Evolutionary conservation across 2,329 filamentous ascomycete species (phyloP), one percentile per base, ranked within the genome.

Genomic region (Pseudogymnoascus sp.): DNA sequence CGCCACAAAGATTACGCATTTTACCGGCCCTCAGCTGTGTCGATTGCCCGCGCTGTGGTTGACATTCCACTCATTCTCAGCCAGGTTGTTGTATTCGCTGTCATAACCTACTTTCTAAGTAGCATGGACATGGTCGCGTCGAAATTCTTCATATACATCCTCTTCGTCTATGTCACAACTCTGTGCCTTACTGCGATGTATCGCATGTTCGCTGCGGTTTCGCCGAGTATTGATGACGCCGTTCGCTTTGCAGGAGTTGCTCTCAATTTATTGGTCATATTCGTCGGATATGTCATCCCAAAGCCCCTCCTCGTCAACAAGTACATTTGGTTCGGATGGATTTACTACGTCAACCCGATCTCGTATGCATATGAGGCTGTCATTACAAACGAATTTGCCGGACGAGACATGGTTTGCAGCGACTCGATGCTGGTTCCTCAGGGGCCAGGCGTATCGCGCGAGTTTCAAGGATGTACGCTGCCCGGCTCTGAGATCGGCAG

Each of bases 331-430:
- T 81, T 88, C 23, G 75, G 78, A 2, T 88, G 85, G 85, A 71
- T 87, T 2, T 86, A 80, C 65, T 87, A 84, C 82, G 81, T 87
- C 21, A 81, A 88, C 66, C 88, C 88, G 0, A 76, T 91, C 2
- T 83, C 87, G 0, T 91, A 90, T 64, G 85, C 80, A 0, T 91
- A 90, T 64, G 85, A 90, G 67, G 82, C 82, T 0, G 73, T 92
- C 0, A 78, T 91, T 70, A 78, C 85, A 0, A 91, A 91, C 68
- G 88, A 92, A 71, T 90, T 91, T 64, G 80, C 88, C 66, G 76
- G 75, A 35, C 76, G 87, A 70, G 77, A 69, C 1, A 79, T 85
- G 17, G 74, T 77, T 1, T 86, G 83, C 64, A 78, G 79, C 2
- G 77, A 75, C 2, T 66, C 65, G 28, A 83, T 82, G 64, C 72